These are phyloP conservation scores for Encephalitozoon intestinalis DNA, from an alignment of 371 early-diverging fungal genomes.

Conservation along the genomic window DNA sequence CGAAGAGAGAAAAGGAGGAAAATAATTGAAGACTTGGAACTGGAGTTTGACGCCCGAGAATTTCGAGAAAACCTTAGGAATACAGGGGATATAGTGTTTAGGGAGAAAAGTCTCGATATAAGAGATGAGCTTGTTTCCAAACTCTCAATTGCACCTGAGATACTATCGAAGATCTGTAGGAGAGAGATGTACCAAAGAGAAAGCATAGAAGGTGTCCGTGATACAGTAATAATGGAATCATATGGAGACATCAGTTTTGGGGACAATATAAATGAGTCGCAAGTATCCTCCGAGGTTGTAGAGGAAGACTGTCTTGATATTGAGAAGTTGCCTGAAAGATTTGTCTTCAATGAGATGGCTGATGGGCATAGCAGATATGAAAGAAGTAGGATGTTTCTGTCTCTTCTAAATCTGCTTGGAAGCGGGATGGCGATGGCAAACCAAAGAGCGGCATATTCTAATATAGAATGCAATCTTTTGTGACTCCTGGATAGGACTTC, in stretches of 20 bases:
- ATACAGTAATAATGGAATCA: not conserved
- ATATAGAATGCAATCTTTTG: not conserved
- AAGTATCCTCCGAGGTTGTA: not conserved
- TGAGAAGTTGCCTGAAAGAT: not conserved
- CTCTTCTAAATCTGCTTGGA: not conserved
- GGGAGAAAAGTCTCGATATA: not conserved
- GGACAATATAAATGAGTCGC: not conserved
- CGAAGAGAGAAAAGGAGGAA: not conserved
- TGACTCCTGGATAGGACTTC: not conserved
- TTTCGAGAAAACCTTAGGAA: not conserved
- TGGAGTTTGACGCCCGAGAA: not conserved
- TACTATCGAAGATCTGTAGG: not conserved
- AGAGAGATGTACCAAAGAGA: not conserved
- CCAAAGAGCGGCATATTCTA: not conserved
- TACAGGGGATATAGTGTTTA: not conserved
- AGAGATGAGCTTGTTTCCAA: not conserved
- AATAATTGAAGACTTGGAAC: not conserved
- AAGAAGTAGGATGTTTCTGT: not conserved
- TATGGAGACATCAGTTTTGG: not conserved
- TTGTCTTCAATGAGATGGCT: not conserved
- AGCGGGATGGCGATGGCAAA: not conserved
- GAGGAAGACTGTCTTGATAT: not conserved
- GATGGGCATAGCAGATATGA: not conserved
- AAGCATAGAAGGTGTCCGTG: not conserved
- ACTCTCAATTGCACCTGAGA: constrained; percentile 5